phyloP scores from a whole-genome alignment of 805 yeast species.

The Wickerhamiella occidentalis region DNA sequence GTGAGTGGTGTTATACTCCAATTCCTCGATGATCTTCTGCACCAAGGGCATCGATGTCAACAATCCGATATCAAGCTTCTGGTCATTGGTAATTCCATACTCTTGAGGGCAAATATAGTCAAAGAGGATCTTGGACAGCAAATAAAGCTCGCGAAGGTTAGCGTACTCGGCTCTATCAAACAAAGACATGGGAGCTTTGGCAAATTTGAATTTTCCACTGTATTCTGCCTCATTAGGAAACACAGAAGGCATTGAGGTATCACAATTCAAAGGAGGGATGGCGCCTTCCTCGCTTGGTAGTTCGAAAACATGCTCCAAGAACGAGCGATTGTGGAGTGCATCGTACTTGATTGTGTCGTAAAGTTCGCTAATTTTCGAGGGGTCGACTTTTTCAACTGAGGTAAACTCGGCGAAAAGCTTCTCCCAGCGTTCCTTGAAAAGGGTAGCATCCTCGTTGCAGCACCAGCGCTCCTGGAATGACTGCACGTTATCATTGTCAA shows the following conservation, averaged over 20 bases:
- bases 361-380: constrained; percentile 88
- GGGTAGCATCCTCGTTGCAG: constrained; percentile 83
- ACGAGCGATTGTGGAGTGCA: constrained; percentile 87
- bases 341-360: constrained; percentile 98
- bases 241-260: constrained; percentile 27
- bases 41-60: constrained; percentile 90
- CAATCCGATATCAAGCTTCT: constrained; percentile 89
- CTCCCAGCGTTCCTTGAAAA: constrained; percentile 95
- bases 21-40: constrained; percentile 69
- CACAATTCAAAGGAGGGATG: constrained; percentile 25
- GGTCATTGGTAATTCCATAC: constrained; percentile 91
- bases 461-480: constrained; percentile 80
- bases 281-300: constrained; percentile 19
- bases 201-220: constrained; percentile 25
- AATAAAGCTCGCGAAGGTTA: constrained; percentile 73
- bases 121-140: constrained; percentile 82
- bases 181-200: constrained; percentile 28
- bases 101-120: constrained; percentile 98
- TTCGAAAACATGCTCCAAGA: constrained; percentile 69
- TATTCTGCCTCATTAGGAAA: constrained; percentile 25
- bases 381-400: constrained; percentile 91
- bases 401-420: constrained; percentile 85
- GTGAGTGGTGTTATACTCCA: constrained; percentile 62
- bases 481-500: constrained; percentile 50
- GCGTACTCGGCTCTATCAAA: constrained; percentile 75